Base-by-base conservation (phyloP, 2,329 filamentous ascomycete species). In the Westerdykella sp. region DNA sequence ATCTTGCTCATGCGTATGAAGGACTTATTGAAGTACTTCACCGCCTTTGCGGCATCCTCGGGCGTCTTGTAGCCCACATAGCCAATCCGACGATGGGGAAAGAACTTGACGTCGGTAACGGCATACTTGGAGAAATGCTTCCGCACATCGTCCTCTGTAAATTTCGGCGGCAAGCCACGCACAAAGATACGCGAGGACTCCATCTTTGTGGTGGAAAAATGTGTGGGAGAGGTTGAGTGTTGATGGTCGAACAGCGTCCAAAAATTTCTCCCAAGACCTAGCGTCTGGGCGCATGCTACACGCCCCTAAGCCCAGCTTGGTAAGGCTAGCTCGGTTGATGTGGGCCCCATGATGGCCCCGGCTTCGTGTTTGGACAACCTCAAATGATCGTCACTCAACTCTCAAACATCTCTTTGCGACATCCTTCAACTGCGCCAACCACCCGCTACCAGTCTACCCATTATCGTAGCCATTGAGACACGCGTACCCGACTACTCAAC, bases 1-100 rank as follows among this genome's bases (percentile, higher is more conserved):
- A 98, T 89, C 73, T 84, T 94, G 45, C 90, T 95, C 86, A 96
- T 93, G 57, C 89, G 87, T 59, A 98, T 88, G 69, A 89, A 98
- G 50, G 90, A 84, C 65, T 81, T 87, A 74, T 98, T 90, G 76
- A 96, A 96, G 73, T 95, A 95, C 68, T 87, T 90, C 65, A 94
- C 85, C 36, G 93, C 91, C 61, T 83, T 80, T 44, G 79, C 74
- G 44, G 93, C 93, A 63, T 87, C 84, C 49, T 91, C 81, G 12
- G 85, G 73, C 40, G 80, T 86, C 70, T 87, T 90, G 75, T 91
- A 97, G 50, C 93, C 93, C 47, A 98, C 81, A 76, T 95, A 98
- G 56, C 90, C 93, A 68, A 98, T 96, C 55, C 90, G 81, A 59
- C 93, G 81, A 60, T 89, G 83, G 5, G 87, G 80, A 62, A 97